Base-by-base conservation (phyloP, 768 basidiomycete species). In the Podaxis rugospora region DNA sequence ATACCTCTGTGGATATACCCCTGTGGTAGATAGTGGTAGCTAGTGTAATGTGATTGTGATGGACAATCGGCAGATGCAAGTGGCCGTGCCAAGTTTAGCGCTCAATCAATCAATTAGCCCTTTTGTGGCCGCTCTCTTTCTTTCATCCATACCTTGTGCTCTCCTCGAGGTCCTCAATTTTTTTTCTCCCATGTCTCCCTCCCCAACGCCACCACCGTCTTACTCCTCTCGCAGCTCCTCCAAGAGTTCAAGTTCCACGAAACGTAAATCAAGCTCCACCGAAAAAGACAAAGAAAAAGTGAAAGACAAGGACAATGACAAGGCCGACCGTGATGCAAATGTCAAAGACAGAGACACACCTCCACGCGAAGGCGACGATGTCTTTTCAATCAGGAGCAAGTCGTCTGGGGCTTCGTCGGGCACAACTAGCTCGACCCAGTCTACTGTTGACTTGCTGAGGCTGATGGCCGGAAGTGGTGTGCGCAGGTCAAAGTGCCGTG, bases 401-500 rank as follows among this genome's bases (percentile, higher is more conserved):
- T 16, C 21, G 5, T 52, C 58, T 14, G 61, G 49, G 5, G 32
- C 55, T 36, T 59, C 58, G 2, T 63, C 65, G 18, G 32, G 50
- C 21, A 52, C 50, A 13, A 13, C 44, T 51, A 51, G 49, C 55
- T 59, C 65, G 27, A 55, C 25, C 2, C 40, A 54, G 55, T 59
- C 42, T 13, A 42, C 50, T 51, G 23, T 68, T 32, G 75, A 75
- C 27, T 66, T 69, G 23, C 69, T 78, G 51, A 67, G 69, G 37
- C 68, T 65, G 47, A 69, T 75, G 66, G 67, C 75, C 39, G 76
- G 75, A 57, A 72, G 72, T 55, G 68, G 74, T 51, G 73, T 75
- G 39, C 77, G 79, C 54, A 77, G 76, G 42, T 76, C 75, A 21
- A 70, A 72, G 57, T 82, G 80, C 62, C 64, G 75, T 9, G 77